A percentile compares a stretch with the other conserved stretches of the same genome.
phyloP scores from a whole-genome alignment of 495 filamentous ascomycete genomes.

The Neurospora sp. region DNA sequence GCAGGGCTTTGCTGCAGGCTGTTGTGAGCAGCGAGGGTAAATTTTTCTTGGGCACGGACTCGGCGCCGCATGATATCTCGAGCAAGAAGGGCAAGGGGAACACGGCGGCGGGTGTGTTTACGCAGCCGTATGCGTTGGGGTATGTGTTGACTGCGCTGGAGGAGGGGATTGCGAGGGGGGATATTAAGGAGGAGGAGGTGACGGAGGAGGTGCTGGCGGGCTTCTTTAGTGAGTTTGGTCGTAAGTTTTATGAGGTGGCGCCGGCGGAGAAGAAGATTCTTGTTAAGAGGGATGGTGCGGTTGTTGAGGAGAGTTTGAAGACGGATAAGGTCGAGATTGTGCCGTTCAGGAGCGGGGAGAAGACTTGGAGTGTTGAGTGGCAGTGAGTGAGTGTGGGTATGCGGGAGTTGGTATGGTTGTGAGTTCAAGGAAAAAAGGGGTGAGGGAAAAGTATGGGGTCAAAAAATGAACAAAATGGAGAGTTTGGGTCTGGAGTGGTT shows the following conservation, averaged over 20 bases:
- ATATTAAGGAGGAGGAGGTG: conserved; percentile 50
- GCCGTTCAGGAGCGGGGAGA: conserved; percentile 57
- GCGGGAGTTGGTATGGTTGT: not conserved
- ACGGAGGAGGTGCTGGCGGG: conserved; percentile 58
- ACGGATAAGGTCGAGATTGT: conserved; percentile 51
- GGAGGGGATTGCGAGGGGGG: conserved; percentile 53
- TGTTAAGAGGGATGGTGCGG: conserved; percentile 10
- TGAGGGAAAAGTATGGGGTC: not conserved
- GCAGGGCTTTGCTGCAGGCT: conserved; percentile 60
- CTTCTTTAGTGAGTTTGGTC: conserved; percentile 67
- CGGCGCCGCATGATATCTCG: conserved; percentile 52
- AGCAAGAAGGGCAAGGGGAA: conserved; percentile 59
- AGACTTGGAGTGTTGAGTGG: conserved; percentile 50
- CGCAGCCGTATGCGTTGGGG: conserved; percentile 75
- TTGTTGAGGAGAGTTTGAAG: conserved; percentile 23
- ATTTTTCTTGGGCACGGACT: conserved; percentile 58
- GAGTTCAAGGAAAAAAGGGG: not conserved
- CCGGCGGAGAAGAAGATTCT: conserved; percentile 10
- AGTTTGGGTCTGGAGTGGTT: not conserved
- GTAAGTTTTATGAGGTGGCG: conserved; percentile 52
- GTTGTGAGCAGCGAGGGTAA: conserved; percentile 56
- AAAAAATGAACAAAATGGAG: not conserved
- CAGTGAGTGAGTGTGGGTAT: conserved; percentile 3
- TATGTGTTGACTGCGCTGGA: conserved; percentile 61
- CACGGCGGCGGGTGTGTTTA: conserved; percentile 80